Conservation (phyloP, 23 red algal genomes). For the Pyropia haitanensis region DNA sequence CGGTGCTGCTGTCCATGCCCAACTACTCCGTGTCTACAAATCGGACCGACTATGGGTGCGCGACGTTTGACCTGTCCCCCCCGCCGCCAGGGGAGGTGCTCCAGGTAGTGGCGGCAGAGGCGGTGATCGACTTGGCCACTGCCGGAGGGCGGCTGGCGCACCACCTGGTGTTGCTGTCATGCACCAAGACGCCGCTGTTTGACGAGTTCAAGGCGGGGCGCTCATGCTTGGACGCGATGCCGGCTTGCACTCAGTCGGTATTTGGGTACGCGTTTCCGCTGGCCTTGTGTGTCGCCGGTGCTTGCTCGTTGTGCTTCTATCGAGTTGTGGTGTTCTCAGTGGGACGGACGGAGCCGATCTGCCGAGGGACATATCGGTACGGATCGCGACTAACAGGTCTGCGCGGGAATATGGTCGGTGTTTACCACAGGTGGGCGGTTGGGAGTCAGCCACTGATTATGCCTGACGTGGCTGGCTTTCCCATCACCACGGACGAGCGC, state of each 20-base stretch:
- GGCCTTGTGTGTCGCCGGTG: conserved; percentile 11
- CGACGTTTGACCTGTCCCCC: not conserved
- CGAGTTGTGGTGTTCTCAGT: not conserved
- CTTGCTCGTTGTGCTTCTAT: not conserved
- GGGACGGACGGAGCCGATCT: not conserved
- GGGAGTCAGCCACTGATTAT: conserved; percentile 2
- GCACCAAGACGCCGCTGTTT: conserved; percentile 20
- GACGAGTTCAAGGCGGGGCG: conserved; percentile 3
- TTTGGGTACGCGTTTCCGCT: not conserved
- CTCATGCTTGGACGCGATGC: conserved; percentile 1
- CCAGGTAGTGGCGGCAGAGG: conserved; percentile 43
- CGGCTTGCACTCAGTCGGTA: conserved; percentile 6
- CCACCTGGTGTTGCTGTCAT: conserved; percentile 34
- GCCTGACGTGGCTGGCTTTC: conserved; percentile 27
- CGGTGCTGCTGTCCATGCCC: conserved; percentile 10
- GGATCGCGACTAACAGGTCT: not conserved
- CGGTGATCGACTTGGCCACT: conserved; percentile 16
- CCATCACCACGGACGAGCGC: conserved; percentile 4
- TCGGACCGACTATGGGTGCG: conserved; percentile 34
- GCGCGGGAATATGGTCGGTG: too few species aligned
- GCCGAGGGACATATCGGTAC: not conserved
- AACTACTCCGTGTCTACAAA: conserved; percentile 13
- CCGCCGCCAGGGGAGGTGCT: conserved; percentile 9
- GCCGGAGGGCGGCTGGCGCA: conserved; percentile 12
- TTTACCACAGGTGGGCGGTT: too few species aligned